phyloP scores from a whole-genome alignment of 441 rosid genomes.

The Populus hybrid region DNA sequence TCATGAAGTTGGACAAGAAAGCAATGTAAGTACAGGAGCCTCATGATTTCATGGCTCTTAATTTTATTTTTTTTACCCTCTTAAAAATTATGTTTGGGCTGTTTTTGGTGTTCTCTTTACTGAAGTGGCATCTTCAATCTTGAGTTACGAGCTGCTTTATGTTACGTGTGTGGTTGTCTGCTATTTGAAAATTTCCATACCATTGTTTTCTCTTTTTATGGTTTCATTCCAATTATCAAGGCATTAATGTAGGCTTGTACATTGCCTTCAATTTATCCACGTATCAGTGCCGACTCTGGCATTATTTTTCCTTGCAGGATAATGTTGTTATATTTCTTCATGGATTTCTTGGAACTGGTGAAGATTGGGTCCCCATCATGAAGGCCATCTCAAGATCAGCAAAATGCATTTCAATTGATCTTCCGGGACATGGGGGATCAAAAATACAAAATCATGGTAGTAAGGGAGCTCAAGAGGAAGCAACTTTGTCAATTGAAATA shows the following conservation, averaged over 20 bases:
- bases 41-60: background rate
- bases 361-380: slow-evolving; percentile 92
- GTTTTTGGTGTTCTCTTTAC: slow-evolving; percentile 4
- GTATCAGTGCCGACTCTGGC: background rate
- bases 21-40: slow-evolving; percentile 40
- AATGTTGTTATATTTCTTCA: slow-evolving; percentile 69
- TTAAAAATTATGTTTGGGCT: background rate
- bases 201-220: slow-evolving; percentile 12
- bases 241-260: slow-evolving; percentile 1
- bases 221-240: slow-evolving; percentile 6
- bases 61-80: background rate
- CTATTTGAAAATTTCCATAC: background rate
- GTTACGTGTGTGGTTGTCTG: background rate
- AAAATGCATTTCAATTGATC: slow-evolving; percentile 83
- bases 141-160: background rate
- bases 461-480: slow-evolving; percentile 28
- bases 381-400: slow-evolving; percentile 68
- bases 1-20: slow-evolving; percentile 48
- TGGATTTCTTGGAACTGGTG: slow-evolving; percentile 91
- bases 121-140: slow-evolving; percentile 7
- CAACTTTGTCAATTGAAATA: slow-evolving; percentile 55
- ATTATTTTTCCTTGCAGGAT: slow-evolving; percentile 40
- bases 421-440: slow-evolving; percentile 91
- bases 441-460: slow-evolving; percentile 28
- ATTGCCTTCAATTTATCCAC: background rate